Percentiles rank a stretch among this genome's conserved stretches.
Evolutionary conservation across 495 filamentous ascomycete genomes (phyloP).

Genomic region (Aspergillus leporis): DNA sequence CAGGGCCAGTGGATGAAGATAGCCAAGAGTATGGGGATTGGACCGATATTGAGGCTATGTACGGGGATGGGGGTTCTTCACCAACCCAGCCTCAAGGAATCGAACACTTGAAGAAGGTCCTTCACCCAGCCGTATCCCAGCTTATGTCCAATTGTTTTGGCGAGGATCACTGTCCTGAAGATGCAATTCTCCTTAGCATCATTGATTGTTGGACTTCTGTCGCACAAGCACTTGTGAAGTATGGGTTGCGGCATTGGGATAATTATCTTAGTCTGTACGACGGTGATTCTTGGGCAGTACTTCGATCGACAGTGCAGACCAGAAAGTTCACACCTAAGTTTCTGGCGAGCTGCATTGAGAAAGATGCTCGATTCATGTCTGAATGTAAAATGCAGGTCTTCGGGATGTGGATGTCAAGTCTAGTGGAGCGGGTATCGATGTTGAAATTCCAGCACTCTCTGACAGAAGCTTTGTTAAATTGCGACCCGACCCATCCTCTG

Average conservation of each 20-base stretch:
- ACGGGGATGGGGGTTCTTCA: slow-evolving; percentile 33
- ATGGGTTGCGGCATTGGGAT: slow-evolving; percentile 52
- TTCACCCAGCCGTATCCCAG: slow-evolving; percentile 54
- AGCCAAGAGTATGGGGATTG: slow-evolving; percentile 77
- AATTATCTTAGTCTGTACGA: slow-evolving; percentile 59
- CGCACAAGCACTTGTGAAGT: slow-evolving; percentile 51
- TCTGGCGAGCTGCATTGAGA: slow-evolving; percentile 56
- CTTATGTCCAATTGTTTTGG: slow-evolving; percentile 72
- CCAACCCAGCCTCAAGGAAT: slow-evolving; percentile 23
- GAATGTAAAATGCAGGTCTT: slow-evolving; percentile 53
- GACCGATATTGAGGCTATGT: slow-evolving; percentile 54
- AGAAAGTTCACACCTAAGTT: slow-evolving; percentile 64
- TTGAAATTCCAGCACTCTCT: slow-evolving; percentile 69
- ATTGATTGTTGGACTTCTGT: slow-evolving; percentile 60
- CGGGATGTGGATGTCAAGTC: slow-evolving; percentile 57
- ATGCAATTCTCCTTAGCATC: slow-evolving; percentile 56
- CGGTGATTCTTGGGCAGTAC: slow-evolving; percentile 59
- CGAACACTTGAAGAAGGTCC: slow-evolving; percentile 39
- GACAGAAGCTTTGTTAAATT: slow-evolving; percentile 57
- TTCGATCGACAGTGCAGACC: slow-evolving; percentile 64
- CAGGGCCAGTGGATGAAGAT: slow-evolving; percentile 52
- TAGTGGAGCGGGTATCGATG: slow-evolving; percentile 65
- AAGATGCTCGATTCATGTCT: slow-evolving; percentile 38
- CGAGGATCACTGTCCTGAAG: slow-evolving; percentile 58
- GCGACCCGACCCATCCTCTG: slow-evolving; percentile 45